A percentile compares a stretch with the other conserved stretches of the same genome.
These are phyloP conservation scores for Pyrenochaeta sp. DNA, from an alignment of 2,329 filamentous ascomycete genomes.

Conservation along the genomic window DNA sequence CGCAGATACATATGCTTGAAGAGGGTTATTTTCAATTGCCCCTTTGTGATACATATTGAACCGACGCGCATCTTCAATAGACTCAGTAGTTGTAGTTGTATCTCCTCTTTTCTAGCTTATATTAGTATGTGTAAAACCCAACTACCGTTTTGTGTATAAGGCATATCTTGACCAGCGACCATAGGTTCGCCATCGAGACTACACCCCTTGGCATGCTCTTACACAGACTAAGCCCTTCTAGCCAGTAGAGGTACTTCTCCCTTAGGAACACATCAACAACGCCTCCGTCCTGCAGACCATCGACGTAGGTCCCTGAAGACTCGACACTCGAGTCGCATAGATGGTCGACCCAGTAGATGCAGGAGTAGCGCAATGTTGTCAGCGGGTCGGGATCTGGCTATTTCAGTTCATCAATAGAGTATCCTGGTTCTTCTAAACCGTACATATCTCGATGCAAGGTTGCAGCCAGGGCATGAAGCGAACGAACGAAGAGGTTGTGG, in stretches of 20 bases:
- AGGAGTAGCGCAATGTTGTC: constrained; percentile 33
- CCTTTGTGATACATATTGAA: constrained; percentile 1
- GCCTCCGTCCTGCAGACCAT: neutral
- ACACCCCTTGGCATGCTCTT: constrained; percentile 9
- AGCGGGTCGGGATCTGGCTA: constrained; percentile 34
- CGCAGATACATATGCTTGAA: constrained; percentile 35
- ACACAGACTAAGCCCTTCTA: constrained; percentile 3
- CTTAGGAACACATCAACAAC: constrained; percentile 9
- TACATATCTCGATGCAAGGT: constrained; percentile 38
- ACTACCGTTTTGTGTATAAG: neutral
- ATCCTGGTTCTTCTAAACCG: constrained; percentile 18
- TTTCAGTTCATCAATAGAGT: constrained; percentile 23
- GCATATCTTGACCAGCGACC: too few species aligned
- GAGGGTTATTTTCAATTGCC: constrained; percentile 26
- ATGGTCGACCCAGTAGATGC: constrained; percentile 48
- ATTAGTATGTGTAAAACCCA: neutral
- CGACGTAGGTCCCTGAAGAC: too few species aligned
- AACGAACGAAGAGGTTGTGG: constrained; percentile 30
- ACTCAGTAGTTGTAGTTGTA: neutral
- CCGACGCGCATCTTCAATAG: neutral
- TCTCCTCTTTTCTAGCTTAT: too few species aligned
- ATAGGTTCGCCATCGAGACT: constrained; percentile 5
- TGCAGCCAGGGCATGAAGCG: constrained; percentile 34
- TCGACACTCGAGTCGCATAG: constrained; percentile 23
- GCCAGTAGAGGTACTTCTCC: neutral